phyloP scores from a whole-genome alignment of 106 monocot species.

The Acorus calamus region DNA sequence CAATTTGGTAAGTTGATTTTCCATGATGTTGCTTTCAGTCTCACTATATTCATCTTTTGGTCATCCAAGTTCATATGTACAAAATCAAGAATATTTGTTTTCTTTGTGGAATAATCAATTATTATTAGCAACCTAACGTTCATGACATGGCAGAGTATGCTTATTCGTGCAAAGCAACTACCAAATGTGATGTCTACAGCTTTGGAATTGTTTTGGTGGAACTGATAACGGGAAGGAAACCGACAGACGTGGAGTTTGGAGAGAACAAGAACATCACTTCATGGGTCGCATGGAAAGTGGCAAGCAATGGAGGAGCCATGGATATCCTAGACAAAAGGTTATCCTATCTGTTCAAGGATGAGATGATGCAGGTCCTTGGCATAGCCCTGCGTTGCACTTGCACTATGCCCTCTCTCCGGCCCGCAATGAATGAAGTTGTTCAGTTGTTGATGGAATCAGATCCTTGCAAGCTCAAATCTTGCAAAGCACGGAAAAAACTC shows the following conservation, averaged over 20 bases:
- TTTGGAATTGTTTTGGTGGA: slow-evolving; percentile 97
- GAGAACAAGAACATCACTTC: slow-evolving; percentile 66
- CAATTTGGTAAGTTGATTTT: background rate
- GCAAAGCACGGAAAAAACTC: slow-evolving; percentile 27
- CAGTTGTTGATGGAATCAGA: slow-evolving; percentile 60
- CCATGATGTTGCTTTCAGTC: background rate
- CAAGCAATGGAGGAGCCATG: slow-evolving; percentile 31
- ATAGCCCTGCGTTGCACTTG: slow-evolving; percentile 75
- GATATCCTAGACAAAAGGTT: slow-evolving; percentile 60
- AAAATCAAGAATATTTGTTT: background rate
- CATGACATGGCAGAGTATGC: slow-evolving; percentile 59
- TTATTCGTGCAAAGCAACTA: slow-evolving; percentile 78
- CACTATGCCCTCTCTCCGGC: slow-evolving; percentile 44
- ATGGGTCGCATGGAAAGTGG: slow-evolving; percentile 58
- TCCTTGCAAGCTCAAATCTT: slow-evolving; percentile 23
- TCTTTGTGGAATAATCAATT: background rate
- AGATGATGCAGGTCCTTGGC: slow-evolving; percentile 59
- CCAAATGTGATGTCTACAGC: slow-evolving; percentile 97
- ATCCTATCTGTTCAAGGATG: slow-evolving; percentile 47
- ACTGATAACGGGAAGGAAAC: slow-evolving; percentile 83
- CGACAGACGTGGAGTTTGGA: slow-evolving; percentile 67
- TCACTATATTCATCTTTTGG: background rate
- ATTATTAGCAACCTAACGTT: background rate
- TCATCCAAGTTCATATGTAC: background rate
- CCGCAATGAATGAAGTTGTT: slow-evolving; percentile 84